Evolutionary conservation across 2,329 filamentous ascomycete species (phyloP), one percentile per base, ranked within the genome.

Genomic region (Cladosporium oxysporum): DNA sequence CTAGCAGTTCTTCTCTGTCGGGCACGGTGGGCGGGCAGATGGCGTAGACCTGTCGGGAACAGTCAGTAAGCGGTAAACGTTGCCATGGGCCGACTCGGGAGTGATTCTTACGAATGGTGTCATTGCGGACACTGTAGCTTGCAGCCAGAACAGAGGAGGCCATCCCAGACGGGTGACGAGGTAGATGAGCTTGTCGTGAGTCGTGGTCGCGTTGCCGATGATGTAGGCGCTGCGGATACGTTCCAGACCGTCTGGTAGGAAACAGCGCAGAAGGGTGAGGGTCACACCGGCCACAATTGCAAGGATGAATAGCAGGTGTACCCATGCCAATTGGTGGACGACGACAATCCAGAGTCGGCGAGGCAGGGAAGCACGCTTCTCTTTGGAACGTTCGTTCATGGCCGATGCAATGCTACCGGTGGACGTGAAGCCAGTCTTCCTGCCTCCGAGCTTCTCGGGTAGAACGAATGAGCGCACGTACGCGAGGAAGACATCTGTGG

Each of bases 161-260:
- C 87, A 89, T 76, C 84, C 85, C 14, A 85, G 85, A 72, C 88
- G 85, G 0, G 85, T 87, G 49, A 89, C 73, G 4, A 89, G 77
- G 69, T 81, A 82, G 58, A 84, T 72, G 18, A 87, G 77, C 21
- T 50, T 63, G 28, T 63, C 61, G 18, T 57, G 50, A 11, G 50
- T 55, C 18, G 61, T 55, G 2, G 50, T 63, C 0, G 61, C 61
- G 33, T 37, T 41, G 18, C 61, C 61, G 50, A 63, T 63, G 50
- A 57, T 26, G 50, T 63, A 63, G 8, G 61, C 61, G 37, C 61
- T 63, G 16, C 49, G 50, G 2, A 63, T 63, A 12, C 26, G 47
- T 12, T 63, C 61, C 6, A 57, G 50, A 12, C 61, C 61, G 18
- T 63, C 61, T 5, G 61, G 61, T 5, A 63, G 26, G 61, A 63